These are phyloP conservation scores for Aspergillus nidulans DNA, from an alignment of 495 filamentous ascomycete genomes.

Conservation along the genomic window DNA sequence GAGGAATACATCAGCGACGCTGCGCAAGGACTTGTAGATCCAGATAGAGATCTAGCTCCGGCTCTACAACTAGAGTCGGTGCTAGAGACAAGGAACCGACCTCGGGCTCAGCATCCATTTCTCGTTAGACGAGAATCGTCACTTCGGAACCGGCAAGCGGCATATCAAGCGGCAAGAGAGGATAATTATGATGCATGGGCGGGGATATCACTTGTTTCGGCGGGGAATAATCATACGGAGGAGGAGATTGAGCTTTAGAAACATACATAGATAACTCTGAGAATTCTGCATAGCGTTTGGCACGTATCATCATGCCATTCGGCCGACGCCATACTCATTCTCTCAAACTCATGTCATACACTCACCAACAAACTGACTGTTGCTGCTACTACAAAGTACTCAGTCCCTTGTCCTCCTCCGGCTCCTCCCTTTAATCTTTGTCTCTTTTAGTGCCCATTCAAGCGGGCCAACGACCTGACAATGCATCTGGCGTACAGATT, in stretches of 20 bases:
- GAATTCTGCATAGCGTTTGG: no score
- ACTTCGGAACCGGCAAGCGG: constrained; percentile 16
- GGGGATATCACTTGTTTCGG: constrained; percentile 41
- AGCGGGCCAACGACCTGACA: no score
- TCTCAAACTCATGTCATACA: no score
- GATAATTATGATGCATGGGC: constrained; percentile 41
- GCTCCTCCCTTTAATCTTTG: no score
- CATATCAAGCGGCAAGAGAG: constrained; percentile 37
- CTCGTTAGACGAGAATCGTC: background rate
- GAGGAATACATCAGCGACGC: background rate
- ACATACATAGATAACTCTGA: background rate
- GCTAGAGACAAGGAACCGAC: background rate
- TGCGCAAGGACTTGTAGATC: background rate
- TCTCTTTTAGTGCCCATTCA: no score
- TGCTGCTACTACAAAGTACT: no score
- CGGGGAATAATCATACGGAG: constrained; percentile 42
- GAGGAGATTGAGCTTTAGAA: constrained; percentile 46
- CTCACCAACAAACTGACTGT: no score
- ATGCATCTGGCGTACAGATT: no score
- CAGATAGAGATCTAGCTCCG: background rate
- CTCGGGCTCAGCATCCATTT: background rate
- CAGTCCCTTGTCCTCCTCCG: no score
- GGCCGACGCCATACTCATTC: no score
- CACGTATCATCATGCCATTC: no score
- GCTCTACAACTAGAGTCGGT: background rate